Evolutionary conservation across 768 basidiomycete genomes (phyloP).

Genomic region (Tremella yokohamensis): DNA sequence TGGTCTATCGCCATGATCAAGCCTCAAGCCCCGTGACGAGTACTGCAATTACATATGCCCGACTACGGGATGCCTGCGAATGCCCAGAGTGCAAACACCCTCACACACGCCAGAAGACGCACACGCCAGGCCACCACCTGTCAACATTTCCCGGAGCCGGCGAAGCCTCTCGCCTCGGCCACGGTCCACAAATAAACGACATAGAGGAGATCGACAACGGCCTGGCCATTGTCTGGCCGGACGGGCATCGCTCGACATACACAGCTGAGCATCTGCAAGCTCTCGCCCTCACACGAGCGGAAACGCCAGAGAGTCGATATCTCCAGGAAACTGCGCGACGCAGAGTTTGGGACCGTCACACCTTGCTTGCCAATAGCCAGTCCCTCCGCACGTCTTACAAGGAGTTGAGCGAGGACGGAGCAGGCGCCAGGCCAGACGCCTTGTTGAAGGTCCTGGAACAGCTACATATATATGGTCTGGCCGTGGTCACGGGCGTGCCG

Average conservation of each 20-base stretch:
- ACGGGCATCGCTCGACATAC: conserved; percentile 12
- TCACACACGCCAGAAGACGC: conserved; percentile 71
- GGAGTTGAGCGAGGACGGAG: conserved; percentile 50
- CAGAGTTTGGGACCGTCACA: conserved; percentile 55
- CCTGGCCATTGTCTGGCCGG: not conserved
- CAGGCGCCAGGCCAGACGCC: conserved; percentile 51
- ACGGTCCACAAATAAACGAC: not conserved
- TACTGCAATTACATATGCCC: conserved; percentile 60
- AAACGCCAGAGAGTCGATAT: conserved; percentile 42
- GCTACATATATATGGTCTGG: conserved; percentile 66
- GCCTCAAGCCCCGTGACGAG: no score
- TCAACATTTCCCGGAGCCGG: conserved; percentile 6
- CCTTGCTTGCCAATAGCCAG: conserved; percentile 50
- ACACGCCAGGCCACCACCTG: conserved; percentile 57
- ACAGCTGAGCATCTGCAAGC: conserved; percentile 56
- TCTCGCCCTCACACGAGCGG: conserved; percentile 47
- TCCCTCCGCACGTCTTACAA: conserved; percentile 61
- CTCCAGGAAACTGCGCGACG: conserved; percentile 54
- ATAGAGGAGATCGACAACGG: no score
- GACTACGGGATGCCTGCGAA: conserved; percentile 81
- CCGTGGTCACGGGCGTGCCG: conserved; percentile 71
- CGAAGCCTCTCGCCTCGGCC: not conserved
- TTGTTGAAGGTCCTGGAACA: conserved; percentile 65
- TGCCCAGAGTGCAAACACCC: conserved; percentile 72
- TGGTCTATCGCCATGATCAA: no score